Percentiles rank a stretch among this genome's conserved stretches.
Conservation (phyloP, 805 yeast genomes). For the Debaryomyces prosopidis region DNA sequence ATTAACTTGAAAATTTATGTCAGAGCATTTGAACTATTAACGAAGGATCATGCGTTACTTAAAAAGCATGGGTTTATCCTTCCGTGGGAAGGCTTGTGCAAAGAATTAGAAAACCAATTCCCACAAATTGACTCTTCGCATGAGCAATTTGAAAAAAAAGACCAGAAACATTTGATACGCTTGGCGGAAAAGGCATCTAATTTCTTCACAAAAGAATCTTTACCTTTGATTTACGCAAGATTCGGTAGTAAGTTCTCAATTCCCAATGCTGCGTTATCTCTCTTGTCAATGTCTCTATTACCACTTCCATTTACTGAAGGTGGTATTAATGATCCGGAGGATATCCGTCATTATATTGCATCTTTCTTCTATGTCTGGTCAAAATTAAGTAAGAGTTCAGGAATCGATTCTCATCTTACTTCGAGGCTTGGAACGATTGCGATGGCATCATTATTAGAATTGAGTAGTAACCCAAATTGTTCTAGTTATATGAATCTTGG, state of each 20-base stretch:
- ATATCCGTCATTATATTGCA: constrained; percentile 59
- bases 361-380: constrained; percentile 75
- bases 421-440: constrained; percentile 65
- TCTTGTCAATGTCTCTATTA: constrained; percentile 54
- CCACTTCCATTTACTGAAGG: constrained; percentile 44
- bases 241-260: constrained; percentile 54
- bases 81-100: constrained; percentile 51
- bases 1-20: constrained; percentile 60
- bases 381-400: constrained; percentile 45
- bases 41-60: constrained; percentile 47
- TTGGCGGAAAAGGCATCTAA: constrained; percentile 55
- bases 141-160: constrained; percentile 48
- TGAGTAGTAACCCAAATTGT: constrained; percentile 18
- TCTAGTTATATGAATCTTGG: constrained; percentile 32
- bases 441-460: constrained; percentile 42
- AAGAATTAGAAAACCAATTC: constrained; percentile 33
- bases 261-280: constrained; percentile 50
- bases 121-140: constrained; percentile 43
- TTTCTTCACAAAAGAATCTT: constrained; percentile 50
- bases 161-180: constrained; percentile 48
- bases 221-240: constrained; percentile 52
- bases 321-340: constrained; percentile 27
- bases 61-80: constrained; percentile 41
- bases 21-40: constrained; percentile 58
- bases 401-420: constrained; percentile 64